A percentile compares a stretch with the other conserved stretches of the same genome.
Evolutionary conservation across 495 filamentous ascomycete genomes (phyloP).

Genomic region (Xylaria cubensis): DNA sequence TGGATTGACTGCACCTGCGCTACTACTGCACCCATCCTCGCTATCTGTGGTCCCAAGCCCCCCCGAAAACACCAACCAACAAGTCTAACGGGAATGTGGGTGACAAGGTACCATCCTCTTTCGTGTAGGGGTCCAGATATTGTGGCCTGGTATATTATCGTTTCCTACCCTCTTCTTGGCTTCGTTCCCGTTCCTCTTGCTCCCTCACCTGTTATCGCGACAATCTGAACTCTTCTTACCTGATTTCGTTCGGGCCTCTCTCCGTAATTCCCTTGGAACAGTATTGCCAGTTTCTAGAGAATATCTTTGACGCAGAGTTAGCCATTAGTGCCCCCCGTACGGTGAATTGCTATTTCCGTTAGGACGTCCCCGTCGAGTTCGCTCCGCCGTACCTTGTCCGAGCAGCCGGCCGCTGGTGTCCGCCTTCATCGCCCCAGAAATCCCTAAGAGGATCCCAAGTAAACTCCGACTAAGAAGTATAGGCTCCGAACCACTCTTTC

Average conservation of each 20-base stretch:
- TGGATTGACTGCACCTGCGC: slow-evolving; percentile 25
- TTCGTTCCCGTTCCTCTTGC: slow-evolving; percentile 12
- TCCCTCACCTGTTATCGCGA: slow-evolving; percentile 5
- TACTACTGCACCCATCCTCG: slow-evolving; percentile 19
- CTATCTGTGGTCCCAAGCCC: slow-evolving; percentile 28
- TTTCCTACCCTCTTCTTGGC: slow-evolving; percentile 23
- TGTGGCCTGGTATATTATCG: slow-evolving; percentile 23
- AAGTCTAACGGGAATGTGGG: slow-evolving; percentile 14
- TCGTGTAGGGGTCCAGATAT: slow-evolving; percentile 21
- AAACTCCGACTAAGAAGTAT: slow-evolving; percentile 18
- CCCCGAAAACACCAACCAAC: slow-evolving; percentile 28
- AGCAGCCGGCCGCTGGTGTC: slow-evolving; percentile 4
- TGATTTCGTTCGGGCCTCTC: neutral
- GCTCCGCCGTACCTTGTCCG: slow-evolving; percentile 15
- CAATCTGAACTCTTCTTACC: neutral
- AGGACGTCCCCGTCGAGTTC: neutral
- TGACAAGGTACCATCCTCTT: slow-evolving; percentile 27
- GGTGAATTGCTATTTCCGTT: slow-evolving; percentile 7
- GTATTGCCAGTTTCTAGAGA: neutral
- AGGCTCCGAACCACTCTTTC: neutral
- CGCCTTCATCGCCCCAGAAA: slow-evolving; percentile 24
- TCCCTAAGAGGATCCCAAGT: slow-evolving; percentile 1
- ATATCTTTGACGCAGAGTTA: neutral
- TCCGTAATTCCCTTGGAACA: neutral
- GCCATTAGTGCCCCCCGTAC: neutral